Conservation (phyloP, 73 alveolate species). For the Tetrahymena borealis region DNA sequence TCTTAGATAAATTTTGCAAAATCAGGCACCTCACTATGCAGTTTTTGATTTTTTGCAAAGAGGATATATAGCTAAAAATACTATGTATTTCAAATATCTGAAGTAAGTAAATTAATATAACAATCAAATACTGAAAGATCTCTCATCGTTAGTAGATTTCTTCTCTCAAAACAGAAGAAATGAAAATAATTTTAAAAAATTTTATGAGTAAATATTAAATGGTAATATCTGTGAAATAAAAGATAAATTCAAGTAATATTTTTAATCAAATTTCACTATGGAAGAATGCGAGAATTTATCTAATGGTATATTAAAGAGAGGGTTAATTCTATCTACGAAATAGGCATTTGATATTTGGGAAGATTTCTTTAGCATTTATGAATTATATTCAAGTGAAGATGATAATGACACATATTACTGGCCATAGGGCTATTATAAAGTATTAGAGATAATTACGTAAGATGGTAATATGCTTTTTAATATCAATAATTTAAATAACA, state of each 20-base stretch:
- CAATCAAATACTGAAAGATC: background rate
- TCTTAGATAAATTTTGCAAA: background rate
- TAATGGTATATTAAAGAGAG: background rate
- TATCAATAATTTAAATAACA: background rate
- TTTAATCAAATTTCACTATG: background rate
- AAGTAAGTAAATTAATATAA: background rate
- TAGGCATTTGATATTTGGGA: background rate
- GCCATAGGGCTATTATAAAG: background rate
- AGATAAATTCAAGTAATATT: background rate
- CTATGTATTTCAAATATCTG: background rate
- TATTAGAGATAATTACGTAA: background rate
- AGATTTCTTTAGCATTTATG: background rate
- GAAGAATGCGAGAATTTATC: background rate
- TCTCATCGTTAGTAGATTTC: background rate
- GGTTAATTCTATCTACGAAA: background rate
- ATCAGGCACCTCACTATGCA: background rate
- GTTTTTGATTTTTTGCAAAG: background rate
- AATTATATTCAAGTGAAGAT: background rate
- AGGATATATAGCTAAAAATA: background rate
- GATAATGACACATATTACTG: background rate
- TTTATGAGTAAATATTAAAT: background rate
- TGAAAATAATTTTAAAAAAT: background rate
- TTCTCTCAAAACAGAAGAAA: background rate
- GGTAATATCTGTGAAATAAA: background rate
- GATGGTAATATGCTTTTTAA: background rate